Conservation (phyloP, 768 basidiomycete genomes). For the Krasilnikovozyma curviuscula region DNA sequence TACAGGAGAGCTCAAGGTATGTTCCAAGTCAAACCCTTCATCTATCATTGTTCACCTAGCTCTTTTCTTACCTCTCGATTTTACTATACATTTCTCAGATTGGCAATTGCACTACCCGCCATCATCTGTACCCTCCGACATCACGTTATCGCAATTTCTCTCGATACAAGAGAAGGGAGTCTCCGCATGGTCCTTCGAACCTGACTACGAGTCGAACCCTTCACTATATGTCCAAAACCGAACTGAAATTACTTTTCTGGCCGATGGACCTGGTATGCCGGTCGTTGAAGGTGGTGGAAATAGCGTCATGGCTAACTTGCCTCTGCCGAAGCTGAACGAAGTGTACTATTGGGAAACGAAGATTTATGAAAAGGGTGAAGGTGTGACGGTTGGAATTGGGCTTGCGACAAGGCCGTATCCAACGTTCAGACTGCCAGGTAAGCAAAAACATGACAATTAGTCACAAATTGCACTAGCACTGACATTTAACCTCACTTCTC, state of each 20-base stretch:
- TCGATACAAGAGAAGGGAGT: conserved; percentile 99
- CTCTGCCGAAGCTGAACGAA: conserved; percentile 91
- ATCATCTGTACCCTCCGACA: conserved; percentile 91
- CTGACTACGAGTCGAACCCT: conserved; percentile 86
- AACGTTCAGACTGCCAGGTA: conserved; percentile 51
- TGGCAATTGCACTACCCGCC: conserved; percentile 60
- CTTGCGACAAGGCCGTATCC: conserved; percentile 95
- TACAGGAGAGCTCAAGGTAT: conserved; percentile 78
- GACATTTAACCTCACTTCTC: neutral
- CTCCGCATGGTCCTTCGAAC: conserved; percentile 97
- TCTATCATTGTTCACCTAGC: neutral
- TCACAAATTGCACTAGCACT: too few species aligned
- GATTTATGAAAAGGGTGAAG: conserved; percentile 84
- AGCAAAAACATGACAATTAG: neutral
- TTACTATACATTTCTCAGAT: conserved; percentile 17
- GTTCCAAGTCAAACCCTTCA: conserved; percentile 14
- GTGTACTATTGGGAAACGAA: conserved; percentile 99
- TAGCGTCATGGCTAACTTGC: conserved; percentile 88
- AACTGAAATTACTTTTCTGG: conserved; percentile 90
- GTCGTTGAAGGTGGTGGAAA: conserved; percentile 88
- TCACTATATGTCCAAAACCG: conserved; percentile 83
- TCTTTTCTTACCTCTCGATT: neutral
- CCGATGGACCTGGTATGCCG: conserved; percentile 30
- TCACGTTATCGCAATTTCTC: conserved; percentile 93
- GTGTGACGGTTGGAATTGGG: conserved; percentile 77